phyloP scores from a whole-genome alignment of 2,329 filamentous ascomycete species.

The Ceratocystis variospora region DNA sequence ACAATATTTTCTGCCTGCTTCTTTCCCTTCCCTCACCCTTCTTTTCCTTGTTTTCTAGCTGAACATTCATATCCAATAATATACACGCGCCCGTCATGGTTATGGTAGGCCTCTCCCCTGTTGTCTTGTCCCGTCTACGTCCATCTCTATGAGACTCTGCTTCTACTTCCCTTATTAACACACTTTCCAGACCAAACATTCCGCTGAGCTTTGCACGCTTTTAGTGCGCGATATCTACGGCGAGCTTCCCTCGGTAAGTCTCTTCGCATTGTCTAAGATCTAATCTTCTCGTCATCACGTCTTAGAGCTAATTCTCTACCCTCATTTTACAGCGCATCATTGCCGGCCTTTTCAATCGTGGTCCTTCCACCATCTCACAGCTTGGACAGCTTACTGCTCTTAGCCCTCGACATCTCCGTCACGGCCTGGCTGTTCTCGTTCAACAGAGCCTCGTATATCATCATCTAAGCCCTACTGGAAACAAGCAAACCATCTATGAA shows the following conservation, averaged over 20 bases:
- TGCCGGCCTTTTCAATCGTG: conserved; percentile 60
- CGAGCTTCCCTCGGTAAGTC: conserved; percentile 75
- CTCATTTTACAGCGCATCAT: conserved; percentile 58
- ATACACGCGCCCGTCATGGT: conserved; percentile 28
- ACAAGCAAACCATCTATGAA: conserved; percentile 59
- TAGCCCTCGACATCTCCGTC: conserved; percentile 58
- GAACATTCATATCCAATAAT: conserved; percentile 34
- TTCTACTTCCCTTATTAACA: neutral
- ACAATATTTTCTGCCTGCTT: neutral
- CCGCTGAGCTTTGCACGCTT: conserved; percentile 78
- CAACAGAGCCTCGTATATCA: conserved; percentile 80
- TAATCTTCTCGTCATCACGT: neutral
- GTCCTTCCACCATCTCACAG: conserved; percentile 57
- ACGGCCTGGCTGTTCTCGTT: conserved; percentile 70
- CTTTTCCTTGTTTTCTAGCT: neutral
- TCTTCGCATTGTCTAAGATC: neutral
- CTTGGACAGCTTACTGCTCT: conserved; percentile 61
- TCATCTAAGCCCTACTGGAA: conserved; percentile 46
- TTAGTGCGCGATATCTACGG: conserved; percentile 82
- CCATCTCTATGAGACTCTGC: neutral
- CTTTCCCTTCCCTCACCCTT: neutral
- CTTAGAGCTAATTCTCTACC: neutral
- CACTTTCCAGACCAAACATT: conserved; percentile 47
- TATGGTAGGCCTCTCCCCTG: conserved; percentile 24
- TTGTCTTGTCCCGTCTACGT: too few species aligned